A percentile compares a stretch with the other conserved stretches of the same genome.
Evolutionary conservation across 176 grass and related monocot species (phyloP).

Genomic region (Bonia amplexicaulis): DNA sequence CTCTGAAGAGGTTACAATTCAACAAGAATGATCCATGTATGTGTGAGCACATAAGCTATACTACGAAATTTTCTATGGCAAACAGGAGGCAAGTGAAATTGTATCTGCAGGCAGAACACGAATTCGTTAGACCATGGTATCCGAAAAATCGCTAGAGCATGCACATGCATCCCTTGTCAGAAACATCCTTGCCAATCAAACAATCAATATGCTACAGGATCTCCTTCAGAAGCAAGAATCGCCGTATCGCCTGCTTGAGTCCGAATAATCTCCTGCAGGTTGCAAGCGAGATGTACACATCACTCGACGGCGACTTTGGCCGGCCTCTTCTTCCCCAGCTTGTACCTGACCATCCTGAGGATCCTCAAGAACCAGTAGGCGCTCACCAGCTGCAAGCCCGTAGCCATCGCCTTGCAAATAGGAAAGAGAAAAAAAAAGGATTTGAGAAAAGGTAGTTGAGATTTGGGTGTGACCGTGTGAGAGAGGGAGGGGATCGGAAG

Average conservation of each 20-base stretch:
- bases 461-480: neutral
- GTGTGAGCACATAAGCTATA: neutral
- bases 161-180: neutral
- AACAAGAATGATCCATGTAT: neutral
- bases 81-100: neutral
- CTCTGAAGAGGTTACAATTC: neutral
- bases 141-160: neutral
- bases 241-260: neutral
- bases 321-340: slow-evolving; percentile 49
- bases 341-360: slow-evolving; percentile 66
- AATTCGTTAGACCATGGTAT: neutral
- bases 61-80: neutral
- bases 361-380: slow-evolving; percentile 89
- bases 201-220: neutral
- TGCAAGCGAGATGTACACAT: neutral
- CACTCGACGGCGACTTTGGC: neutral
- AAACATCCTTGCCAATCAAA: neutral
- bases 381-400: slow-evolving; percentile 74
- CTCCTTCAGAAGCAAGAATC: neutral
- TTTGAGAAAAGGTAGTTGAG: neutral
- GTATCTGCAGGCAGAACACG: neutral
- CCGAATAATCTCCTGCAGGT: neutral
- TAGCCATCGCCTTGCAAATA: slow-evolving; percentile 55
- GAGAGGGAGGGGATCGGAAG: neutral
- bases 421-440: neutral